phyloP scores from a whole-genome alignment of 225 moss, liverwort and hornwort genomes.

The Asterella californica region DNA sequence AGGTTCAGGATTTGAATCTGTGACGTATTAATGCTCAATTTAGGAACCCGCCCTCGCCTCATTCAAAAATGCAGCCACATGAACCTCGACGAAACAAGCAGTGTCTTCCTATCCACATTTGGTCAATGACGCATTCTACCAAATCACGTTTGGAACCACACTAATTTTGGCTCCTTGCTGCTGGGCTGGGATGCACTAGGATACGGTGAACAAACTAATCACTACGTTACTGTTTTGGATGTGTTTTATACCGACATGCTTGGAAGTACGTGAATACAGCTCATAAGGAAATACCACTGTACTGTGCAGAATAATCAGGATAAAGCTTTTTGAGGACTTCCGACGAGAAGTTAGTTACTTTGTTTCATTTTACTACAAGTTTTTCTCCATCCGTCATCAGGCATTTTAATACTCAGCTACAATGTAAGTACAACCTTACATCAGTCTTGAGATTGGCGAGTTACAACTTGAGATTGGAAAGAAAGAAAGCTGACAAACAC shows the following conservation, averaged over 20 bases:
- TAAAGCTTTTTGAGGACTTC: too few species aligned
- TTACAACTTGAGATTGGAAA: too few species aligned
- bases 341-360: too few species aligned
- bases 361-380: too few species aligned
- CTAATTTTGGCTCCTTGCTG: constrained; percentile 7
- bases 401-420: too few species aligned
- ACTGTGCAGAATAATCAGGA: too few species aligned
- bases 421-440: too few species aligned
- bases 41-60: not conserved
- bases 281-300: too few species aligned
- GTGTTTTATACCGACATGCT: not conserved
- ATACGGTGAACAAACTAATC: not conserved
- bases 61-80: not conserved
- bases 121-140: not conserved
- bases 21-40: not conserved
- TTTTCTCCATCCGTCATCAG: too few species aligned
- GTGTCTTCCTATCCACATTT: not conserved
- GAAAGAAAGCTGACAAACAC: too few species aligned
- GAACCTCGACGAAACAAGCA: not conserved
- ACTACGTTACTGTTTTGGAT: not conserved
- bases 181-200: constrained; percentile 6
- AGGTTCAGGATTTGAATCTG: not conserved
- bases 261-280: not conserved
- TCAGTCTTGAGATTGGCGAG: too few species aligned
- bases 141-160: not conserved